Evolutionary conservation across 805 yeast genomes (phyloP).

Genomic region (Metschnikowia proteae): DNA sequence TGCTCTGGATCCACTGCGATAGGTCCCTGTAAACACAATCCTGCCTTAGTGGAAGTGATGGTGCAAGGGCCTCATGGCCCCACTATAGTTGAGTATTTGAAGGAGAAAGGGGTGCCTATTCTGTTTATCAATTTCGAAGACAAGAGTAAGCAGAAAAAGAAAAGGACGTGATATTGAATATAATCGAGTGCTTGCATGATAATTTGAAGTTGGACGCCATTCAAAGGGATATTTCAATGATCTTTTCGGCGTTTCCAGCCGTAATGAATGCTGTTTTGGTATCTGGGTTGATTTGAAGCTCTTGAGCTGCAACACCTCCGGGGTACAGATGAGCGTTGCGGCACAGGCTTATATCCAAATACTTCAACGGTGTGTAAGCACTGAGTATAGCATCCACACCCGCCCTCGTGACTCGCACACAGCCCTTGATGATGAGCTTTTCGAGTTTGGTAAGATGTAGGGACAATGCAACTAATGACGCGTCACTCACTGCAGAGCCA

Average conservation of each 20-base stretch:
- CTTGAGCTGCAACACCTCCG: conserved; percentile 56
- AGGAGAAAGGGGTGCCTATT: conserved; percentile 57
- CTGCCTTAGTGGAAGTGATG: conserved; percentile 59
- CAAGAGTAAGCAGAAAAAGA: conserved; percentile 54
- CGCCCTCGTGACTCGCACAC: conserved; percentile 71
- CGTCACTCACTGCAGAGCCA: conserved; percentile 76
- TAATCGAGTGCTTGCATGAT: neutral
- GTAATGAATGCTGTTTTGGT: conserved; percentile 58
- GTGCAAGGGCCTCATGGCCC: conserved; percentile 91
- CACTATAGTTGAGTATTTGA: conserved; percentile 54
- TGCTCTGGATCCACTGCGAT: conserved; percentile 90
- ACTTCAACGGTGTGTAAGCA: conserved; percentile 49
- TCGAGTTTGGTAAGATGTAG: conserved; percentile 49
- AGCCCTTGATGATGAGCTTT: conserved; percentile 56
- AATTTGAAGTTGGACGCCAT: neutral
- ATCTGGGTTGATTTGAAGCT: conserved; percentile 46
- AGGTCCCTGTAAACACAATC: conserved; percentile 54
- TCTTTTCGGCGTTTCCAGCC: conserved; percentile 48
- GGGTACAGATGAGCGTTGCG: conserved; percentile 62
- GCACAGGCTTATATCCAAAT: conserved; percentile 67
- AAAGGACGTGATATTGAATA: conserved; percentile 9
- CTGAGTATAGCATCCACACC: conserved; percentile 67
- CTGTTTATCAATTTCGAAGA: conserved; percentile 65
- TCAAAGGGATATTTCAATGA: conserved; percentile 55
- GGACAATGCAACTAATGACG: conserved; percentile 58